Percentiles rank a stretch among this genome's conserved stretches.
These are phyloP conservation scores for Chlamydomonas sp. DNA, from an alignment of 139 green algal genomes.

Conservation along the genomic window DNA sequence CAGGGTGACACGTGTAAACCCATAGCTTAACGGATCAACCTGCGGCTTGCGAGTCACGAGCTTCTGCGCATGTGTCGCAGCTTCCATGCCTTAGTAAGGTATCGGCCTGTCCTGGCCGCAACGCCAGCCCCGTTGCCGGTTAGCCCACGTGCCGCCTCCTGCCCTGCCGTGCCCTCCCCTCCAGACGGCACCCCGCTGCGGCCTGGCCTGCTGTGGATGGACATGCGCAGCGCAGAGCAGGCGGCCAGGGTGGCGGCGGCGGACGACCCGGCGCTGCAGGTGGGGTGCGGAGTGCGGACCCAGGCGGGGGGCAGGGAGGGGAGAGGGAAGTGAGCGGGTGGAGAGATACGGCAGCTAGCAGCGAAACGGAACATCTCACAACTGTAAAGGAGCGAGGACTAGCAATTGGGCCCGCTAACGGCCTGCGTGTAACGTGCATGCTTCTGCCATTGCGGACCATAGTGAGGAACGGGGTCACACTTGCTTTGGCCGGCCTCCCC, in stretches of 20 bases:
- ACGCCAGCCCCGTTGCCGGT: not conserved
- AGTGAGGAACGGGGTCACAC: too few relatives aligned
- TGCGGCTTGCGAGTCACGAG: too few relatives aligned
- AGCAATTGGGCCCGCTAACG: too few relatives aligned
- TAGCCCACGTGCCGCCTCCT: not conserved
- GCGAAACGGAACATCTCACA: too few relatives aligned
- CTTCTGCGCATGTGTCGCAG: not conserved
- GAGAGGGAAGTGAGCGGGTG: not conserved
- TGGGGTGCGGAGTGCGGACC: slow-evolving; percentile 2
- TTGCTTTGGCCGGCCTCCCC: not conserved
- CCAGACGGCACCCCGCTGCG: slow-evolving; percentile 60
- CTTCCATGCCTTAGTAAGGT: not conserved
- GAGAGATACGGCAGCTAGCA: too few relatives aligned
- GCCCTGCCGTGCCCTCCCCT: not conserved
- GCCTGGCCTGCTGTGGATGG: slow-evolving; percentile 84
- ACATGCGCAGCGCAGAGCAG: slow-evolving; percentile 77
- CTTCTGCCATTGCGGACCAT: too few relatives aligned
- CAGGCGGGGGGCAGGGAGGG: not conserved
- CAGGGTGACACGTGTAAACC: not conserved
- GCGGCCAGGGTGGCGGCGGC: slow-evolving; percentile 64
- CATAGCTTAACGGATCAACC: not conserved
- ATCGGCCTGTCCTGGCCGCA: not conserved
- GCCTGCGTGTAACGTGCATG: too few relatives aligned
- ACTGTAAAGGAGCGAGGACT: too few relatives aligned
- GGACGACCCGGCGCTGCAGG: slow-evolving; percentile 65